These are phyloP conservation scores for Euptelea pleiosperma DNA, from an alignment of 164 flowering plant genomes.

Conservation along the genomic window DNA sequence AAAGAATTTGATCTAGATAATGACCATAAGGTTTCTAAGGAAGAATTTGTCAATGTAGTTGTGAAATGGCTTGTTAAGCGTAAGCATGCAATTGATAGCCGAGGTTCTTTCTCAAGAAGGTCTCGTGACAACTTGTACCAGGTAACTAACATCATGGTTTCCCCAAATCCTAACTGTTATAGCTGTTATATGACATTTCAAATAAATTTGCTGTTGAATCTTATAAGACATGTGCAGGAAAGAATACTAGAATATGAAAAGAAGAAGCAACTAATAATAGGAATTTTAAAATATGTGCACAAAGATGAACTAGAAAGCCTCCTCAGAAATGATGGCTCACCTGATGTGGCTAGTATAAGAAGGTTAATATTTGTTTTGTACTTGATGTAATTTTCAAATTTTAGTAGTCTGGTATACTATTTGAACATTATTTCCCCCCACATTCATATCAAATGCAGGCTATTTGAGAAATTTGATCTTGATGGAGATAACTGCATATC, in stretches of 20 bases:
- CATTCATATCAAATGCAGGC: slow-evolving; percentile 31
- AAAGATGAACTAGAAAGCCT: slow-evolving; percentile 1
- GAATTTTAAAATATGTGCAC: slow-evolving; percentile 2
- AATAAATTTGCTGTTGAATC: no score
- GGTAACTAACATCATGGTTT: slow-evolving; percentile 8
- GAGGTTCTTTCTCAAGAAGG: neutral
- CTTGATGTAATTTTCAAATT: no score
- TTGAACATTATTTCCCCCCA: no score
- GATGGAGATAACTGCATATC: slow-evolving; percentile 19
- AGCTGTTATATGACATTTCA: no score
- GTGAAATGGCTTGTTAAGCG: slow-evolving; percentile 16
- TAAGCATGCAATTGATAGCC: slow-evolving; percentile 4
- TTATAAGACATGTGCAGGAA: no score
- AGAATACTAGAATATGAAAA: neutral
- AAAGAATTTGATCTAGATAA: slow-evolving; percentile 19
- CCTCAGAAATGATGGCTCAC: slow-evolving; percentile 5
- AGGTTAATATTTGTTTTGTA: no score
- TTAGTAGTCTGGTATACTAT: no score
- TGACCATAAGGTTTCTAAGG: slow-evolving; percentile 7
- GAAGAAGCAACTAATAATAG: neutral
- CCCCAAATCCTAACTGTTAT: no score
- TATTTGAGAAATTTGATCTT: slow-evolving; percentile 33
- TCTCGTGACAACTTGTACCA: neutral
- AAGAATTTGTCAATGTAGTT: slow-evolving; percentile 8
- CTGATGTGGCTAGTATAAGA: neutral